phyloP scores from a whole-genome alignment of 2,329 filamentous ascomycete genomes.

The Coniochaeta pulveracea region DNA sequence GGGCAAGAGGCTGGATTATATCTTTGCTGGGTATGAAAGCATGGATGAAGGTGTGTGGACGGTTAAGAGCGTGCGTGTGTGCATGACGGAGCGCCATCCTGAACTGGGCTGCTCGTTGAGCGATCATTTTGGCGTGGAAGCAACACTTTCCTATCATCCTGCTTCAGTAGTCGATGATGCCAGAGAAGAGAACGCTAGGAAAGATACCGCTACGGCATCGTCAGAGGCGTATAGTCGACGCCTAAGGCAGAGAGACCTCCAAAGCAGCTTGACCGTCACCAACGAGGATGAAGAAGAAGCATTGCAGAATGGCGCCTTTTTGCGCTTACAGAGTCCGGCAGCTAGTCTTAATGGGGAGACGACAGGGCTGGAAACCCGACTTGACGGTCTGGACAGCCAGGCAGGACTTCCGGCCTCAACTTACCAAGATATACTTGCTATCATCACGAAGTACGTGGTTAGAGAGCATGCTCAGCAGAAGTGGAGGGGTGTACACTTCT shows the following conservation, averaged over 20 bases:
- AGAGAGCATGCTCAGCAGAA: slow-evolving; percentile 64
- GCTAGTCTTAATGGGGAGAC: slow-evolving; percentile 8
- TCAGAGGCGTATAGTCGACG: slow-evolving; percentile 8
- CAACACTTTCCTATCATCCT: slow-evolving; percentile 50
- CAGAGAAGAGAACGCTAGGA: not conserved
- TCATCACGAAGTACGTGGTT: slow-evolving; percentile 54
- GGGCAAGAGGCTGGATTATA: slow-evolving; percentile 89
- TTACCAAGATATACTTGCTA: slow-evolving; percentile 58
- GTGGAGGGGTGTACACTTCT: slow-evolving; percentile 65
- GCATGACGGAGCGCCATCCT: slow-evolving; percentile 74
- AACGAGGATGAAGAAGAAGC: slow-evolving; percentile 2
- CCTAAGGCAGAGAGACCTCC: slow-evolving; percentile 6
- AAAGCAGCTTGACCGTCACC: slow-evolving; percentile 10
- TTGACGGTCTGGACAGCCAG: slow-evolving; percentile 8
- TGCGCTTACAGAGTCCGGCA: slow-evolving; percentile 24
- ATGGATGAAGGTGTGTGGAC: slow-evolving; percentile 42
- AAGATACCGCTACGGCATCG: slow-evolving; percentile 5
- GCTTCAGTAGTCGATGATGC: slow-evolving; percentile 1
- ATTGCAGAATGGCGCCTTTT: slow-evolving; percentile 23
- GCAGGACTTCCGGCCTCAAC: slow-evolving; percentile 13
- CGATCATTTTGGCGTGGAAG: slow-evolving; percentile 88
- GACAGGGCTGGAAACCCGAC: not conserved
- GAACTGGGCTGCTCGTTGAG: slow-evolving; percentile 75
- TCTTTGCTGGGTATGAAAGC: slow-evolving; percentile 61
- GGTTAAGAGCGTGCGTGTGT: slow-evolving; percentile 59